Evolutionary conservation across 2,329 filamentous ascomycete species (phyloP).

Genomic region (Colletotrichum sp.): DNA sequence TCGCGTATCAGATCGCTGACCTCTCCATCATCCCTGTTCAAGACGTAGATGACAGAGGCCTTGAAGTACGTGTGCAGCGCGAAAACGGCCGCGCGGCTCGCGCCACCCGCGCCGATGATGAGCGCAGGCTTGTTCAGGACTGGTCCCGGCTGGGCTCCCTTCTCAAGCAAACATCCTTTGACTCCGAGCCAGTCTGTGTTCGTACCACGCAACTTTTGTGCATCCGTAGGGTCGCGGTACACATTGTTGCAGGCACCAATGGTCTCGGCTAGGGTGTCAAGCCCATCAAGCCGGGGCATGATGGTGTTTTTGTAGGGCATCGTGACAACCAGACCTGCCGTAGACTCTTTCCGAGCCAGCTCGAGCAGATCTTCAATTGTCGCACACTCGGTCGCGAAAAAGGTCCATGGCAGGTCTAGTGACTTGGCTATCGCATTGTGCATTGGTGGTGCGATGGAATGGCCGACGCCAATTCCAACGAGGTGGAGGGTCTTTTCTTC

Average conservation of each 20-base stretch:
- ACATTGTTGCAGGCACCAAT: conserved; percentile 44
- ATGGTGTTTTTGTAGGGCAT: conserved; percentile 47
- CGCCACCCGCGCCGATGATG: conserved; percentile 46
- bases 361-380: conserved; percentile 35
- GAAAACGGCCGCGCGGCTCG: conserved; percentile 43
- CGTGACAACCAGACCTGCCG: conserved; percentile 28
- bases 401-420: conserved; percentile 36
- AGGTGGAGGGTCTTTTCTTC: conserved; percentile 28
- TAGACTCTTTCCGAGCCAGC: conserved; percentile 32
- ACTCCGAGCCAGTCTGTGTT: conserved; percentile 51
- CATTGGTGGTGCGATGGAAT: conserved; percentile 44
- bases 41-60: conserved; percentile 36
- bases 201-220: conserved; percentile 34
- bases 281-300: conserved; percentile 37
- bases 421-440: conserved; percentile 42
- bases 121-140: conserved; percentile 29
- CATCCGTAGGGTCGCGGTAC: conserved; percentile 27
- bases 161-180: conserved; percentile 34
- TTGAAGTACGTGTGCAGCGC: conserved; percentile 31
- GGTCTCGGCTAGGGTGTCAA: conserved; percentile 37
- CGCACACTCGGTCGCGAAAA: conserved; percentile 30
- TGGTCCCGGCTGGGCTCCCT: conserved; percentile 18
- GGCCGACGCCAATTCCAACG: conserved; percentile 41
- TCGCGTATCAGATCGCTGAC: conserved; percentile 31
- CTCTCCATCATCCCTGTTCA: conserved; percentile 38